phyloP scores from a whole-genome alignment of 1,284 basidiomycete genomes.

The Trichosporon ovoides region DNA sequence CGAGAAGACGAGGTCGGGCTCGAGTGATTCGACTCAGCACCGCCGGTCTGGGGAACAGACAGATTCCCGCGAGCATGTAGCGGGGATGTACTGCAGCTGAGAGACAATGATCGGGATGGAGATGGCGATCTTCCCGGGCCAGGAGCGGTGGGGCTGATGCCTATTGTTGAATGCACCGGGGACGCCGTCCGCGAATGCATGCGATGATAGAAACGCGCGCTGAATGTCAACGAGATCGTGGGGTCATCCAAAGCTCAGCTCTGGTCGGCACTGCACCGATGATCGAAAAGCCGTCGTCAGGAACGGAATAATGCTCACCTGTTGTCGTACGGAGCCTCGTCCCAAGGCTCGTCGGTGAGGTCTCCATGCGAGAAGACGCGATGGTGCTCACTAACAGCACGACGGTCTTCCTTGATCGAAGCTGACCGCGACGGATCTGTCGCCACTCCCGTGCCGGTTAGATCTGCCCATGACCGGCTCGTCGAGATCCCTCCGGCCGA shows the following conservation, averaged over 20 bases:
- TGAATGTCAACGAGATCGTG: constrained; percentile 19
- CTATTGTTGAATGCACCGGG: constrained; percentile 27
- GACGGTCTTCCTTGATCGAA: neutral
- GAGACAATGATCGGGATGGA: constrained; percentile 13
- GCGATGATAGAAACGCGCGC: constrained; percentile 47
- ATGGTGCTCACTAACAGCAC: constrained; percentile 1
- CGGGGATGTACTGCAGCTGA: constrained; percentile 15
- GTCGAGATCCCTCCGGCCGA: constrained; percentile 22
- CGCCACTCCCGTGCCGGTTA: neutral
- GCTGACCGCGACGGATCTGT: neutral
- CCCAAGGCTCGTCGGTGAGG: constrained; percentile 18
- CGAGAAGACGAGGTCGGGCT: constrained; percentile 22
- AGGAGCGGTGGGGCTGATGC: constrained; percentile 1
- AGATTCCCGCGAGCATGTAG: constrained; percentile 25
- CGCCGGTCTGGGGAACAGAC: constrained; percentile 20
- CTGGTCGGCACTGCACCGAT: too few species aligned
- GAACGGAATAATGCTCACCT: constrained; percentile 27
- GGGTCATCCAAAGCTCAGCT: too few species aligned
- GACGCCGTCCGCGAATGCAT: constrained; percentile 30
- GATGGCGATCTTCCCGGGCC: constrained; percentile 8
- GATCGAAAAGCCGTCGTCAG: neutral
- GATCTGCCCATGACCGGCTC: neutral
- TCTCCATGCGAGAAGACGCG: neutral
- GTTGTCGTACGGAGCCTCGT: constrained; percentile 36
- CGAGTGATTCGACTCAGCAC: constrained; percentile 15